Conservation (phyloP, 2,329 filamentous ascomycete species). For the Arthrobotrys sphaeroides region DNA sequence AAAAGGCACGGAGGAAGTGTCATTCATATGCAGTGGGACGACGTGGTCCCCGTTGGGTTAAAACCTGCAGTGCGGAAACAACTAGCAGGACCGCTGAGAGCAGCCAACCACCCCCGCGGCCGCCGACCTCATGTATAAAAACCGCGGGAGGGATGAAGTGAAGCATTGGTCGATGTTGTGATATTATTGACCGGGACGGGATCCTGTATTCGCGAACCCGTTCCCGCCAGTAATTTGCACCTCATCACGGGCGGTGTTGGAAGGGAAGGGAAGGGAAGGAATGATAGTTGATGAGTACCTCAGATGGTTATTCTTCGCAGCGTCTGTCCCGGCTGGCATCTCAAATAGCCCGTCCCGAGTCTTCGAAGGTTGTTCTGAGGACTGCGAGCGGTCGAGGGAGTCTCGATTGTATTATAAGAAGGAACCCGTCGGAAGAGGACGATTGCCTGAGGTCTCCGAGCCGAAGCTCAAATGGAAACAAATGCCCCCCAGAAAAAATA, state of each 20-base stretch:
- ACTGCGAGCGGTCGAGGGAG: slow-evolving; percentile 35
- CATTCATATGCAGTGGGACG: slow-evolving; percentile 50
- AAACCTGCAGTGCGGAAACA: slow-evolving; percentile 52
- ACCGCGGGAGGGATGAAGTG: slow-evolving; percentile 4
- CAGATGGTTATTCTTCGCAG: slow-evolving; percentile 15
- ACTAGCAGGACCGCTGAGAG: slow-evolving; percentile 18
- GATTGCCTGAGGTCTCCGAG: slow-evolving; percentile 27
- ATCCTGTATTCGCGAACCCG: neutral
- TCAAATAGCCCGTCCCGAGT: slow-evolving; percentile 46
- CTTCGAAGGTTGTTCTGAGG: slow-evolving; percentile 28
- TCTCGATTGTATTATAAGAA: no score
- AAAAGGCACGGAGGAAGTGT: slow-evolving; percentile 6
- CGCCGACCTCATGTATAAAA: slow-evolving; percentile 32
- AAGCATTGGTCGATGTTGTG: no score
- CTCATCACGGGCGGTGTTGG: no score
- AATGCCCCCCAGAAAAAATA: slow-evolving; percentile 18
- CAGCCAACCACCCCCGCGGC: slow-evolving; percentile 12
- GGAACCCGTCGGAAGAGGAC: slow-evolving; percentile 32
- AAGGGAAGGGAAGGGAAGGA: slow-evolving; percentile 18
- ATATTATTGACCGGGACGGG: no score
- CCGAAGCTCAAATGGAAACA: slow-evolving; percentile 41
- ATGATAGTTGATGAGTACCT: slow-evolving; percentile 30
- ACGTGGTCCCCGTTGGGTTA: slow-evolving; percentile 26
- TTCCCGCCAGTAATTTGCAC: no score
- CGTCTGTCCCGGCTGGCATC: slow-evolving; percentile 50